Evolutionary conservation across 768 basidiomycete genomes (phyloP), one percentile per base, ranked within the genome.

Genomic region (Boletus rubescentipes): DNA sequence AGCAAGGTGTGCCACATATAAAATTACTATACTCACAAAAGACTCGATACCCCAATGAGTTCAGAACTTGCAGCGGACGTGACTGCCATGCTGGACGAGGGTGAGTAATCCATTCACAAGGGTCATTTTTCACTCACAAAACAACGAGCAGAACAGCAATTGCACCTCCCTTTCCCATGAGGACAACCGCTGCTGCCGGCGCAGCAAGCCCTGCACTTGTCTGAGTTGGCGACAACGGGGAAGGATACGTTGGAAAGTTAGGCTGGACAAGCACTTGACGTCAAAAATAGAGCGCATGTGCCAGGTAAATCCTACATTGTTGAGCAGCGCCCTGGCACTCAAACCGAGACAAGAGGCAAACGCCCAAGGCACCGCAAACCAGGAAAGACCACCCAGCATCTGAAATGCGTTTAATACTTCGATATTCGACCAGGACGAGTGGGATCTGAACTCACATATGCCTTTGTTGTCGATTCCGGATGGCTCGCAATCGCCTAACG

Each of bases 351-450:
- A 75, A 5, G 78, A 77, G 9, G 74, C 79, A 53, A 81, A 79
- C 0, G 73, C 76, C 61, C 78, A 80, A 12, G 80, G 80, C n/a
- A 80, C 76, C 5, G 78, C 75, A 47, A 80, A 79, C 82, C 82
- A 83, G 1, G 81, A 81, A 31, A 83, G 62, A 6, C 81, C 82
- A 4, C 83, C 82, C 30, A 83, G 71, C 74, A 83, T 79, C 76
- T 80, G 57, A 38, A 21, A 30, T 18, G 15, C 12, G 14, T 46
- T 21, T 11, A 1, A 4, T 3, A 11, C 21, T 16, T 49, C 10
- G 6, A 16, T n/a, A 31, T 16, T 12, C 4, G n/a, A 32, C 14
- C 1, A 8, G 30, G 2, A 23, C 18, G 9, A 11, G 12, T 2
- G 14, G 9, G 31, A 16, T 11, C 26, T 21, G 31, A 44, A 64